phyloP scores from a whole-genome alignment of 345 rosid genomes.

The Camelina laxa region DNA sequence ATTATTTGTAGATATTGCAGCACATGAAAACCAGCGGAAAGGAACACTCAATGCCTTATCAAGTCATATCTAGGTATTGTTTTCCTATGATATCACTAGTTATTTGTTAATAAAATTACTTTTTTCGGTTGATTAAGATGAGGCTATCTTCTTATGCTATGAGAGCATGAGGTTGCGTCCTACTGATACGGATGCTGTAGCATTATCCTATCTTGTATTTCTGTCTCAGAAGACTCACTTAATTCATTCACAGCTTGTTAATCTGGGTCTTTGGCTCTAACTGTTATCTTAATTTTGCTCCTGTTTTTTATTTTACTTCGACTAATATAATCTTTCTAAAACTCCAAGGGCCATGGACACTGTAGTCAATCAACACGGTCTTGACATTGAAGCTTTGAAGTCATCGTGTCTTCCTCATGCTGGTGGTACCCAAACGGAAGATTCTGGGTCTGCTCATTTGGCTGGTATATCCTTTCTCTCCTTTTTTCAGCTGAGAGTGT shows the following conservation, averaged over 20 bases:
- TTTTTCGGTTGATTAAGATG: background rate
- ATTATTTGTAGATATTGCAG: constrained; percentile 75
- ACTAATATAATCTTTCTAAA: constrained; percentile 39
- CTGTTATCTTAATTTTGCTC: constrained; percentile 10
- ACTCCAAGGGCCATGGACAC: constrained; percentile 94
- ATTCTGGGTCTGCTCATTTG: constrained; percentile 62
- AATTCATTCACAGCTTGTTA: background rate
- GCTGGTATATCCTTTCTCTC: constrained; percentile 58
- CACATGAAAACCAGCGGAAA: constrained; percentile 98
- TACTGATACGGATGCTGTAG: constrained; percentile 10
- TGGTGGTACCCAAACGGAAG: constrained; percentile 75
- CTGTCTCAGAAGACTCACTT: constrained; percentile 1
- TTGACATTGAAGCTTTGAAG: constrained; percentile 90
- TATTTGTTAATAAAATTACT: background rate
- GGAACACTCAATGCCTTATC: constrained; percentile 98
- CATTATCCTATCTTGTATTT: background rate
- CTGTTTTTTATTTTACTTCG: constrained; percentile 25
- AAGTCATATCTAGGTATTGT: constrained; percentile 93
- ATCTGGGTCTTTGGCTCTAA: background rate
- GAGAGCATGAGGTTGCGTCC: constrained; percentile 2
- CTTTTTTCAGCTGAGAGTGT: background rate
- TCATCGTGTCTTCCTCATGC: constrained; percentile 71
- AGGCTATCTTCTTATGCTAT: background rate
- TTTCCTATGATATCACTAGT: background rate
- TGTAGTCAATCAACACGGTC: constrained; percentile 85